Conservation (phyloP, 805 yeast species). For the Saturnispora besseyi region DNA sequence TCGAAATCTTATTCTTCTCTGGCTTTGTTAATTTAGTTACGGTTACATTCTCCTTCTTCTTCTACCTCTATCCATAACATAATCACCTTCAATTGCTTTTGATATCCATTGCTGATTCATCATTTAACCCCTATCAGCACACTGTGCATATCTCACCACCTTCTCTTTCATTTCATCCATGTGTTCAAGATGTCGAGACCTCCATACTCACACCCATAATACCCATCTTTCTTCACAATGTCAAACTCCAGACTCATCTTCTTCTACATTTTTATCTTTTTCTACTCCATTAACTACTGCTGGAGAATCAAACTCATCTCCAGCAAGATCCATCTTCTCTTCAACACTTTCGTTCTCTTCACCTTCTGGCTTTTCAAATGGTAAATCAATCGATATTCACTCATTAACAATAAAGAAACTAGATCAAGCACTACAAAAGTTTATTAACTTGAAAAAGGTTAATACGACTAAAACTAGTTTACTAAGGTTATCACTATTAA, state of each 20-base stretch:
- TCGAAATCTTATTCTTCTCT: too few relatives aligned
- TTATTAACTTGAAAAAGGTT: conserved; percentile 30
- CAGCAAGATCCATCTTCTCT: conserved; percentile 4
- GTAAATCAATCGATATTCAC: conserved; percentile 12
- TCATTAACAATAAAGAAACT: conserved; percentile 26
- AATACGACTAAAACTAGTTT: conserved; percentile 37
- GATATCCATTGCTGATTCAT: too few relatives aligned
- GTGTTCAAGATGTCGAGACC: too few relatives aligned
- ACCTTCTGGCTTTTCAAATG: not conserved
- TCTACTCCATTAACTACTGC: not conserved
- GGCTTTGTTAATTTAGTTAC: too few relatives aligned
- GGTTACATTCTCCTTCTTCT: too few relatives aligned
- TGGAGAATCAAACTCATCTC: not conserved
- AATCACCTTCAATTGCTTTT: too few relatives aligned
- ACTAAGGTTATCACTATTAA: conserved; percentile 38
- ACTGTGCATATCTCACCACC: too few relatives aligned
- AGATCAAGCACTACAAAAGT: conserved; percentile 37
- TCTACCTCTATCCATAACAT: too few relatives aligned
- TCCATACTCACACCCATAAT: not conserved
- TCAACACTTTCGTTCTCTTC: conserved; percentile 13
- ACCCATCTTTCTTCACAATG: not conserved
- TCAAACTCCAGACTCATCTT: not conserved
- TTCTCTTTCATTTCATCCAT: too few relatives aligned
- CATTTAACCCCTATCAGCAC: too few relatives aligned
- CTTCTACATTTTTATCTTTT: too few relatives aligned